Evolutionary conservation across 1,284 basidiomycete genomes (phyloP).

Genomic region (Leccinum fuscescens): DNA sequence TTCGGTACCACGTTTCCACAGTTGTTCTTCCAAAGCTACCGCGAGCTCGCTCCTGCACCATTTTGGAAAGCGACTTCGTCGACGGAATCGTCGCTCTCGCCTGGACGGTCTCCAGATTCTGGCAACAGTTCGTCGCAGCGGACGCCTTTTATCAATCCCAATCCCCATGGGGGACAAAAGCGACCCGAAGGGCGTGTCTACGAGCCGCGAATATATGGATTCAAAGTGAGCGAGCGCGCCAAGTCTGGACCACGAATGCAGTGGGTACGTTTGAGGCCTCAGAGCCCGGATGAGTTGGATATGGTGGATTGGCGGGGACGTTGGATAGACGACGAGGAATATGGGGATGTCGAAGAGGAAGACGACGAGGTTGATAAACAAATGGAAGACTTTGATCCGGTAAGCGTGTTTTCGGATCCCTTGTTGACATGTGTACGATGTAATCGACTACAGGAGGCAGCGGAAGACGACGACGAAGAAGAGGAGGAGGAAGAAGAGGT

Average conservation of each 20-base stretch:
- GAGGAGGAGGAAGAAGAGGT: slow-evolving; percentile 62
- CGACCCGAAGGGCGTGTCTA: slow-evolving; percentile 85
- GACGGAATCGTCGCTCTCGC: slow-evolving; percentile 51
- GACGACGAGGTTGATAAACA: slow-evolving; percentile 67
- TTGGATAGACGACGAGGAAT: slow-evolving; percentile 80
- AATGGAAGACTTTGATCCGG: slow-evolving; percentile 82
- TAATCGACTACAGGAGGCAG: slow-evolving; percentile 25
- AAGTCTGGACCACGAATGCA: slow-evolving; percentile 95
- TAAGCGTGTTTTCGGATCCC: slow-evolving; percentile 35
- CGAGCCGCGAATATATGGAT: slow-evolving; percentile 90
- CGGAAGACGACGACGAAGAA: slow-evolving; percentile 54
- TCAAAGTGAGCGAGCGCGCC: slow-evolving; percentile 80
- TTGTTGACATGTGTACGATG: neutral
- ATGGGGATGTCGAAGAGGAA: slow-evolving; percentile 57
- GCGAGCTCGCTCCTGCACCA: slow-evolving; percentile 84
- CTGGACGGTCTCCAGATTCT: slow-evolving; percentile 45
- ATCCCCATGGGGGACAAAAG: slow-evolving; percentile 86
- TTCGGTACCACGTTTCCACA: slow-evolving; percentile 99
- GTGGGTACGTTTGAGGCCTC: slow-evolving; percentile 88
- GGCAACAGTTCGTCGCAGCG: slow-evolving; percentile 47
- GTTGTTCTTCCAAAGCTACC: slow-evolving; percentile 96
- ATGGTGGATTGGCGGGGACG: slow-evolving; percentile 83
- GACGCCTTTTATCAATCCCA: slow-evolving; percentile 73
- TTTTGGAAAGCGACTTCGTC: slow-evolving; percentile 71
- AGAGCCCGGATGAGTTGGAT: slow-evolving; percentile 77